Base-by-base conservation (phyloP, 805 yeast genomes). In the Schizosaccharomyces cryophilus region DNA sequence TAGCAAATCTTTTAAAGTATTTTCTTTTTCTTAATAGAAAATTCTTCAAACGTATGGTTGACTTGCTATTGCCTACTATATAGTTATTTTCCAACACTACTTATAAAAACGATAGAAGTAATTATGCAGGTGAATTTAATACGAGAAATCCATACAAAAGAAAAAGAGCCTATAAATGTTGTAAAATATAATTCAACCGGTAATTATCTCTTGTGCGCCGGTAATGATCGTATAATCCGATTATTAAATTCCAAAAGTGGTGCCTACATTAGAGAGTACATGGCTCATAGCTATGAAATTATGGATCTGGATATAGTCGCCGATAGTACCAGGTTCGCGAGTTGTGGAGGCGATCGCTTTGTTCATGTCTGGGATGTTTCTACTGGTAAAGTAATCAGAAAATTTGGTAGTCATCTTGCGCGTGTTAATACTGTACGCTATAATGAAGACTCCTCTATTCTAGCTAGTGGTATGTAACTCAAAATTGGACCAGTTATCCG, bases 331-430 rank as follows among this genome's bases (percentile, higher is more conserved):
- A 58, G 63, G 65, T 70, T 70, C 61, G 72, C 66, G 24, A 65
- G 69, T 55, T 67, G 69, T 38, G 72, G 73, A 17, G 70, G 71
- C 7, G 73, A 70, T 59, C 61, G 70, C 13, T 62, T 66, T 9
- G 69, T 66, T 7, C 65, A 62, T 51, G 58, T 69, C 5, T 70
- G 73, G 70, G 72, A 70, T 60, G 69, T 68, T 2, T 58, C 64
- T 11, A 42, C 67, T 1, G 71, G 69, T 9, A 47, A 61, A 42
- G 62, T 63, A 11, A 42, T 64, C 2, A 62, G 67, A 17, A 64
- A 71, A 54, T 64, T 66, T 51, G 54, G 65, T 19, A 71, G 69
- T 24, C 72, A 71, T 58, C 61, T 58, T 17, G 64, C 68, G 9
- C 64, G 67, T 9, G 66, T 69, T 6, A 67, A 68, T 58, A 60